phyloP scores from a whole-genome alignment of 2,329 filamentous ascomycete genomes.

The Talaromyces verruculosus region DNA sequence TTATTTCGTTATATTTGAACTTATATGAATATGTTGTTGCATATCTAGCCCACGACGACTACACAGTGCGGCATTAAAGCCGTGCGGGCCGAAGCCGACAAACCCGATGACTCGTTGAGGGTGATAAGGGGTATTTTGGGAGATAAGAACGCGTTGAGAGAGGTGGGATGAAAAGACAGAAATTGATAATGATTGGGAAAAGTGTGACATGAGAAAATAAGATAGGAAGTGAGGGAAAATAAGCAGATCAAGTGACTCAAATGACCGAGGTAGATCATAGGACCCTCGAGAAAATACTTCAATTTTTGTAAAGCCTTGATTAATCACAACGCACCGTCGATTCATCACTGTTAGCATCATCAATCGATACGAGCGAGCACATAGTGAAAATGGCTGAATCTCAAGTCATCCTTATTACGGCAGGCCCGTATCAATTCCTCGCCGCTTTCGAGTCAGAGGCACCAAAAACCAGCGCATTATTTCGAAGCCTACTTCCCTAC shows the following conservation, averaged over 20 bases:
- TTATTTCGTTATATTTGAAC: neutral
- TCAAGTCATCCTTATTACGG: constrained; percentile 21
- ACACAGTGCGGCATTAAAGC: constrained; percentile 7
- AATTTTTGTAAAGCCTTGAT: neutral
- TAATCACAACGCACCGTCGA: neutral
- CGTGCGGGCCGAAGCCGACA: constrained; percentile 23
- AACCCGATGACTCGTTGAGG: constrained; percentile 12
- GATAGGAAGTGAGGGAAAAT: neutral
- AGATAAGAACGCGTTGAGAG: neutral
- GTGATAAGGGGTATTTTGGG: neutral
- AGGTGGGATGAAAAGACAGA: neutral
- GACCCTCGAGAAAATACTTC: neutral
- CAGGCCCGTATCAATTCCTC: constrained; percentile 23
- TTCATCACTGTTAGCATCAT: neutral
- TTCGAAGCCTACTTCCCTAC: constrained; percentile 28
- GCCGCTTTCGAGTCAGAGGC: constrained; percentile 23
- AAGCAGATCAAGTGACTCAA: neutral
- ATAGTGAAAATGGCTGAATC: constrained; percentile 4
- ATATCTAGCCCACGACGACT: neutral
- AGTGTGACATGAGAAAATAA: neutral
- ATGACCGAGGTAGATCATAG: too few relatives aligned
- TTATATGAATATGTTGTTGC: constrained; percentile 2
- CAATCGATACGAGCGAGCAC: neutral
- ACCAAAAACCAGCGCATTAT: constrained; percentile 27
- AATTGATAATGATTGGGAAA: neutral